These are phyloP conservation scores for Trematosphaeria pertusa DNA, from an alignment of 2,329 filamentous ascomycete genomes.

Conservation along the genomic window DNA sequence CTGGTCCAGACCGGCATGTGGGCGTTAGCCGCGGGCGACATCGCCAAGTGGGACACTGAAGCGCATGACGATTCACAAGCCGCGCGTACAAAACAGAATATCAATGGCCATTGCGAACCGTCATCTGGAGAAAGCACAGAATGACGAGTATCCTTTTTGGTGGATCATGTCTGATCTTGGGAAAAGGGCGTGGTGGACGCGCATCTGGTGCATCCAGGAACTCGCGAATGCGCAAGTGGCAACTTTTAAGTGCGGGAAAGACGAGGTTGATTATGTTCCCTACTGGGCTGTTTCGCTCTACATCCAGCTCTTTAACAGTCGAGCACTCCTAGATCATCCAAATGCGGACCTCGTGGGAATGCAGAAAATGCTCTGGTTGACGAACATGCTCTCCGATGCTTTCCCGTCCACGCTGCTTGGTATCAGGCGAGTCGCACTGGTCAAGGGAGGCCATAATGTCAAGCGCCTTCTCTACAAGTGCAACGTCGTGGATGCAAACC, in stretches of 20 bases:
- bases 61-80: background rate
- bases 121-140: background rate
- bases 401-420: conserved; percentile 11
- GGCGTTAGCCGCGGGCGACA: conserved; percentile 1
- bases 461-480: conserved; percentile 8
- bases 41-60: conserved; percentile 6
- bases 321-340: background rate
- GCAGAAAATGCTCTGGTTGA: conserved; percentile 42
- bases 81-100: conserved; percentile 1
- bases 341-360: too few relatives aligned
- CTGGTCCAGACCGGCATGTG: conserved; percentile 6
- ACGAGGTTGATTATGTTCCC: conserved; percentile 10
- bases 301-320: conserved; percentile 6
- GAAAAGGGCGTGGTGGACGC: conserved; percentile 13
- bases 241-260: conserved; percentile 12
- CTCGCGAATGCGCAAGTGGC: conserved; percentile 13
- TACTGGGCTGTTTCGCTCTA: conserved; percentile 13
- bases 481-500: conserved; percentile 6
- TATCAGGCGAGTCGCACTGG: conserved; percentile 13
- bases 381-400: background rate
- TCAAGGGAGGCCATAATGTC: conserved; percentile 3
- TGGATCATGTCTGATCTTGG: conserved; percentile 16
- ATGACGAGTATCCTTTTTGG: conserved; percentile 13
- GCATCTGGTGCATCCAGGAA: conserved; percentile 21
- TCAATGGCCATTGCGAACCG: background rate